phyloP scores from a whole-genome alignment of 2,329 filamentous ascomycete genomes.

The Lecanicillium sp. region DNA sequence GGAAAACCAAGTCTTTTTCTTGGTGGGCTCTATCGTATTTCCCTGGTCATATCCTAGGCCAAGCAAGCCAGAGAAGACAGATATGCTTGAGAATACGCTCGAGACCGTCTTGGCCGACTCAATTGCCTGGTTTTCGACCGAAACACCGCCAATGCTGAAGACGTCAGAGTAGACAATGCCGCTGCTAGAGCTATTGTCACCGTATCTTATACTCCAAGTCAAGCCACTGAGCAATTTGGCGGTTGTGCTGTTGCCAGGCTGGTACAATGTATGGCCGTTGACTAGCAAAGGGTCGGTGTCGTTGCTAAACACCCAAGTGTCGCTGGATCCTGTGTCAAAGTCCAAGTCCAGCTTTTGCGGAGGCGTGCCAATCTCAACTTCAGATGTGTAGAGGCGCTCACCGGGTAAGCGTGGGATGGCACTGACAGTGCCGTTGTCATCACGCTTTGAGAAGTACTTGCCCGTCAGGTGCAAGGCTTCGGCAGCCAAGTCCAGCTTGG shows the following conservation, averaged over 20 bases:
- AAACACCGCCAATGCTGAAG: slow-evolving; percentile 32
- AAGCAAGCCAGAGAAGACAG: slow-evolving; percentile 33
- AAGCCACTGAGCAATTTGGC: slow-evolving; percentile 26
- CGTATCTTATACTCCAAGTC: slow-evolving; percentile 35
- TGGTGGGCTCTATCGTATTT: slow-evolving; percentile 31
- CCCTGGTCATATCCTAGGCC: slow-evolving; percentile 34
- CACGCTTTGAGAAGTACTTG: too few species aligned
- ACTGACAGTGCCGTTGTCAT: slow-evolving; percentile 4
- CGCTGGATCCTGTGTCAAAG: slow-evolving; percentile 35
- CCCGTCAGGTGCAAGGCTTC: too few species aligned
- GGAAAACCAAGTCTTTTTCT: slow-evolving; percentile 36
- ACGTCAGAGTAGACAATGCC: slow-evolving; percentile 35
- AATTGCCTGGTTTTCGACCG: slow-evolving; percentile 32
- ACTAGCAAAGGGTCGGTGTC: slow-evolving; percentile 28
- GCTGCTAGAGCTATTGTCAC: slow-evolving; percentile 31
- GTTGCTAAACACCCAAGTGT: slow-evolving; percentile 38
- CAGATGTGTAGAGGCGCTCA: slow-evolving; percentile 5
- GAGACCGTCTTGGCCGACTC: slow-evolving; percentile 35
- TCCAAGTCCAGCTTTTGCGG: slow-evolving; percentile 29
- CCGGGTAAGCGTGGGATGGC: slow-evolving; percentile 1
- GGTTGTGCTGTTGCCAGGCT: slow-evolving; percentile 28
- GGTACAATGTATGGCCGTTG: slow-evolving; percentile 31
- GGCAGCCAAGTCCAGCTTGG: too few species aligned
- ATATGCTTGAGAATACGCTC: slow-evolving; percentile 28
- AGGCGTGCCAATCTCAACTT: slow-evolving; percentile 28